Conservation (phyloP, 108 stramenopile species). For the Nitzschia sp. region DNA sequence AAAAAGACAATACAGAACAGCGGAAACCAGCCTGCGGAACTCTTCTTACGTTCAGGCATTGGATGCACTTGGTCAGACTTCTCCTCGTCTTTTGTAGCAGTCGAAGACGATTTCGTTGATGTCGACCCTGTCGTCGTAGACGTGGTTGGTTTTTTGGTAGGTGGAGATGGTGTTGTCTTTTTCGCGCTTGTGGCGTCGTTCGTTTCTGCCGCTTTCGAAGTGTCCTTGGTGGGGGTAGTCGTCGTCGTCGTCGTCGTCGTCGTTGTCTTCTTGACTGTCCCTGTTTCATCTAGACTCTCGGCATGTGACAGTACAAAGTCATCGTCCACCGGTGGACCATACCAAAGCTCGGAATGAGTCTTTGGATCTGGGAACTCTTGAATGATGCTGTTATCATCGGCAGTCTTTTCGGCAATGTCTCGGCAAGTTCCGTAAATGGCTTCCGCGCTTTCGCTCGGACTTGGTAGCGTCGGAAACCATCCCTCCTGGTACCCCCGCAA, state of each 20-base stretch:
- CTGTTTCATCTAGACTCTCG: conserved; percentile 9
- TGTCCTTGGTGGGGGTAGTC: not conserved
- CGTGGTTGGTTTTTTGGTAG: not conserved
- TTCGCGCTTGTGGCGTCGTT: not conserved
- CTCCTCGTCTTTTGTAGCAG: not conserved
- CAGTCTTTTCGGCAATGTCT: conserved; percentile 44
- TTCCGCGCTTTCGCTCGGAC: conserved; percentile 8
- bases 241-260: not conserved
- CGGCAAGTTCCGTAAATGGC: conserved; percentile 57
- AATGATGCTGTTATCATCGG: conserved; percentile 43
- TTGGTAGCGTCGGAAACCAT: conserved; percentile 58
- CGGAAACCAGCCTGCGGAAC: conserved; percentile 17
- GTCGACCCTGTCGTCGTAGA: too few relatives aligned
- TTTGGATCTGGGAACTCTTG: conserved; percentile 34
- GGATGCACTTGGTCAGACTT: not conserved
- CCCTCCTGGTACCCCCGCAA: conserved; percentile 65
- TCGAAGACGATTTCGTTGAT: not conserved
- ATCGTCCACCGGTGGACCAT: conserved; percentile 49
- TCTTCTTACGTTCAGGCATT: not conserved
- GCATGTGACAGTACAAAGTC: conserved; percentile 63
- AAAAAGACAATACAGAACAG: conserved; percentile 29
- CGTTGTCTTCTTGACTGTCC: not conserved
- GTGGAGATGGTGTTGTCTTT: not conserved
- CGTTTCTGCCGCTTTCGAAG: not conserved
- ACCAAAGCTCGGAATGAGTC: conserved; percentile 15